phyloP scores from a whole-genome alignment of 2,329 filamentous ascomycete species.

The Gnomoniopsis smithogilvyi region DNA sequence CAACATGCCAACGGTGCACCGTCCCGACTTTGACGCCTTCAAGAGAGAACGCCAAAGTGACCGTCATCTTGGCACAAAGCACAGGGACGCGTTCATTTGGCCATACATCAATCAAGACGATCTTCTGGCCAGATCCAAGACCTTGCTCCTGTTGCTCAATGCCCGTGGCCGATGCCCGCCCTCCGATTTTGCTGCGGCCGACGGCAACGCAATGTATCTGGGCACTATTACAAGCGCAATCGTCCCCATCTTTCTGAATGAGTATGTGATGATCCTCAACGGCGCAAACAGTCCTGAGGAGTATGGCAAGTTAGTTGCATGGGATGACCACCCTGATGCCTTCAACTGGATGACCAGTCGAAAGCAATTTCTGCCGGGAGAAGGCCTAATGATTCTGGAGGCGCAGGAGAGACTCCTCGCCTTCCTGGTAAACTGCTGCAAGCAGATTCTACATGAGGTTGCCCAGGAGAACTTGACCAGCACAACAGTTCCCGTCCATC shows the following conservation, averaged over 20 bases:
- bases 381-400: slow-evolving; percentile 49
- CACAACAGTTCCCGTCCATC: slow-evolving; percentile 30
- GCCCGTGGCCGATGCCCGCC: slow-evolving; percentile 46
- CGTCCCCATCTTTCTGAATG: slow-evolving; percentile 26
- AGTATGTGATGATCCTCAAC: slow-evolving; percentile 33
- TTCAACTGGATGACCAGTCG: slow-evolving; percentile 32
- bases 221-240: slow-evolving; percentile 26
- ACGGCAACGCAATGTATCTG: slow-evolving; percentile 33
- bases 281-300: slow-evolving; percentile 23
- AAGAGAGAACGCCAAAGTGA: slow-evolving; percentile 21
- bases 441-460: slow-evolving; percentile 50
- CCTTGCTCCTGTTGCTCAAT: slow-evolving; percentile 49
- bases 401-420: slow-evolving; percentile 43
- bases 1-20: slow-evolving; percentile 44
- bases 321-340: slow-evolving; percentile 33
- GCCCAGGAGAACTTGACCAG: slow-evolving; percentile 25
- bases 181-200: slow-evolving; percentile 41
- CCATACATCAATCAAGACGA: slow-evolving; percentile 59
- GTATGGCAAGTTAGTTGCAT: slow-evolving; percentile 35
- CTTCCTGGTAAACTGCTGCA: slow-evolving; percentile 48
- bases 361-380: slow-evolving; percentile 38
- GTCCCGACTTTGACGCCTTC: slow-evolving; percentile 46
- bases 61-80: slow-evolving; percentile 18
- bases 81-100: slow-evolving; percentile 41
- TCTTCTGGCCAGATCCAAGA: slow-evolving; percentile 35